Conservation (phyloP, 148 eudicot species). For the Arbutus unedo region DNA sequence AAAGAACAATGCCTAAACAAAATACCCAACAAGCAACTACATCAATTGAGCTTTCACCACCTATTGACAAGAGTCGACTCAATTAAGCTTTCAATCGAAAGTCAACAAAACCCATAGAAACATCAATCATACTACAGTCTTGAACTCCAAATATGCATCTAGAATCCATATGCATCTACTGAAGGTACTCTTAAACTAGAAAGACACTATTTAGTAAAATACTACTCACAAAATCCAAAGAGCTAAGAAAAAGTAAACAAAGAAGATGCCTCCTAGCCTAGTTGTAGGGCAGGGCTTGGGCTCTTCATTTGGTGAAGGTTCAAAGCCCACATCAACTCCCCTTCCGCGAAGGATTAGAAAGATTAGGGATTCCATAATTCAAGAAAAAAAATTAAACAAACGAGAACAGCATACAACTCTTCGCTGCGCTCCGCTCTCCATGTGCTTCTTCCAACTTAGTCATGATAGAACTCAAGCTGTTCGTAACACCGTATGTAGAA, state of each 20-base stretch:
- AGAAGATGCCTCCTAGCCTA: no score
- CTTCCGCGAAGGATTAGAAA: no score
- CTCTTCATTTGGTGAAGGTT: no score
- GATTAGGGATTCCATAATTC: no score
- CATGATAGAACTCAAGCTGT: background rate
- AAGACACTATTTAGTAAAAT: background rate
- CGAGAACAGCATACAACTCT: background rate
- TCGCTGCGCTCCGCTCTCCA: background rate
- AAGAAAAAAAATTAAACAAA: background rate
- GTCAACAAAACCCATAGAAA: background rate
- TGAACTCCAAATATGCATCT: background rate
- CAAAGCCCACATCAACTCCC: no score
- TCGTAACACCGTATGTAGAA: no score
- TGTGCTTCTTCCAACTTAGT: background rate
- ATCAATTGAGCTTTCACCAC: background rate
- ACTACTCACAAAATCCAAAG: background rate
- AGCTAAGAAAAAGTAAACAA: background rate
- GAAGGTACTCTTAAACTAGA: background rate
- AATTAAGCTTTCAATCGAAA: background rate
- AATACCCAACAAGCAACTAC: background rate
- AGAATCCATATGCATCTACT: no score
- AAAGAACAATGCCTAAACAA: background rate
- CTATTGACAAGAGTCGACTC: background rate
- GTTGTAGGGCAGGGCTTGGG: no score
- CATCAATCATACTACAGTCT: background rate